Percentiles rank a stretch among this genome's conserved stretches.
phyloP scores from a whole-genome alignment of 2,329 filamentous ascomycete genomes.

The Aspergillus luchuensis region DNA sequence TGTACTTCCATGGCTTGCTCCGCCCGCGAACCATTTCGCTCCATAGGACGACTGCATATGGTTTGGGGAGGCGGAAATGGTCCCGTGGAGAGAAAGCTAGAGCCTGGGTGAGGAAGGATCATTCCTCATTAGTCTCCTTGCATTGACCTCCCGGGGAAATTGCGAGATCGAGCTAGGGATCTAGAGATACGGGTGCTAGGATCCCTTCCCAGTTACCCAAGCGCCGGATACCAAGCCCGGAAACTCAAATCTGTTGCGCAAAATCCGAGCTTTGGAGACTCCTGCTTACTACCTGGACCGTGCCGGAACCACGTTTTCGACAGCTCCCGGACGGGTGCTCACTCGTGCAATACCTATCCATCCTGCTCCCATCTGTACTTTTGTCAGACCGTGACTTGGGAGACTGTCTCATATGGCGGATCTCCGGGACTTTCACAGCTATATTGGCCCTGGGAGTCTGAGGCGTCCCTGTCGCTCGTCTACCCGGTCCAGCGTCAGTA shows the following conservation, averaged over 20 bases:
- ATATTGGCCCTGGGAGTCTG: neutral
- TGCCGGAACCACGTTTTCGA: conserved; percentile 10
- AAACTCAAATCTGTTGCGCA: neutral
- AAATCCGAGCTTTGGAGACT: neutral
- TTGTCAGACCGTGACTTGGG: neutral
- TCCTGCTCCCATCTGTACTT: neutral
- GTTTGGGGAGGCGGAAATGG: neutral
- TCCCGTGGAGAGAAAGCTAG: neutral
- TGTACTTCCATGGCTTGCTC: neutral
- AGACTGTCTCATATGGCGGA: neutral
- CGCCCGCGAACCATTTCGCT: neutral
- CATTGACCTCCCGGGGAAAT: conserved; percentile 8
- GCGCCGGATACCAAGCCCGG: neutral
- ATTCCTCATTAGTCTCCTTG: conserved; percentile 13
- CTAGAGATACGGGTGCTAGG: neutral
- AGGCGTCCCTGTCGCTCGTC: neutral
- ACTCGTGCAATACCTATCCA: neutral
- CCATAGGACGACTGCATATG: neutral
- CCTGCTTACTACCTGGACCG: conserved; percentile 1
- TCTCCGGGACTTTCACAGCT: neutral
- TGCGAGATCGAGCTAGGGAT: conserved; percentile 2
- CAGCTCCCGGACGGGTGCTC: neutral
- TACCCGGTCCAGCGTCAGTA: neutral
- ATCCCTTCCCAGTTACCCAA: neutral
- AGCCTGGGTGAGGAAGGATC: neutral